Percentiles rank a stretch among this genome's conserved stretches.
Conservation (phyloP, 805 yeast genomes). For the Nakazawaea sp. region DNA sequence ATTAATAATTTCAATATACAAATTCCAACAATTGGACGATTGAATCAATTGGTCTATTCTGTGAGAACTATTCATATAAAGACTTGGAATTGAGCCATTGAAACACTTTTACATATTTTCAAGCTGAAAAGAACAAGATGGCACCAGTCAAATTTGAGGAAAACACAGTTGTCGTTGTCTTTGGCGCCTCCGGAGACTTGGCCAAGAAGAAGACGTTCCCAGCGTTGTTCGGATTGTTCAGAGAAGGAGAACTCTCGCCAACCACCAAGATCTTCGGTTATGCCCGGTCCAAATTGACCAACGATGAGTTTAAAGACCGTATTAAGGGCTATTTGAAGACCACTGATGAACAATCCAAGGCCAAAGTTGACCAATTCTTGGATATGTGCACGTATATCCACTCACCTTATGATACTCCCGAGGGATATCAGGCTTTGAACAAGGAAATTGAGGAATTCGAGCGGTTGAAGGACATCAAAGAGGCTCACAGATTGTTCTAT, state of each 20-base stretch:
- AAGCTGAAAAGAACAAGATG: too few relatives aligned
- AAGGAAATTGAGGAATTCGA: slow-evolving; percentile 56
- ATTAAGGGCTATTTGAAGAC: slow-evolving; percentile 54
- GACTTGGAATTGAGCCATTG: too few relatives aligned
- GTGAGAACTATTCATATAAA: too few relatives aligned
- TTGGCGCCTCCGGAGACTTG: slow-evolving; percentile 93
- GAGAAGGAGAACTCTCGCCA: slow-evolving; percentile 71
- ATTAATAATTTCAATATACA: too few relatives aligned
- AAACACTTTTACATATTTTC: too few relatives aligned
- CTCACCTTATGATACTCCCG: slow-evolving; percentile 76
- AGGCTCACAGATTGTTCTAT: slow-evolving; percentile 80
- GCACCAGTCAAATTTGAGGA: slow-evolving; percentile 41
- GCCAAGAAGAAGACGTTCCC: slow-evolving; percentile 96
- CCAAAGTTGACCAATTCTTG: slow-evolving; percentile 57
- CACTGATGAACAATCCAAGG: slow-evolving; percentile 27
- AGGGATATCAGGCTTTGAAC: slow-evolving; percentile 60
- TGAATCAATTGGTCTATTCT: too few relatives aligned
- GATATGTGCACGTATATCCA: slow-evolving; percentile 57
- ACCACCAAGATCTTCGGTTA: slow-evolving; percentile 79
- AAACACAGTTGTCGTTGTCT: slow-evolving; percentile 68
- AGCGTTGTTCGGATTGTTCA: slow-evolving; percentile 67
- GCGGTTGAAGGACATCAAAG: slow-evolving; percentile 29
- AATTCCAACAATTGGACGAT: too few relatives aligned
- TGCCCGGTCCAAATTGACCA: slow-evolving; percentile 74
- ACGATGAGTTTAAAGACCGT: slow-evolving; percentile 62